Evolutionary conservation across 345 rosid genomes (phyloP).

Genomic region (Passiflora organensis): DNA sequence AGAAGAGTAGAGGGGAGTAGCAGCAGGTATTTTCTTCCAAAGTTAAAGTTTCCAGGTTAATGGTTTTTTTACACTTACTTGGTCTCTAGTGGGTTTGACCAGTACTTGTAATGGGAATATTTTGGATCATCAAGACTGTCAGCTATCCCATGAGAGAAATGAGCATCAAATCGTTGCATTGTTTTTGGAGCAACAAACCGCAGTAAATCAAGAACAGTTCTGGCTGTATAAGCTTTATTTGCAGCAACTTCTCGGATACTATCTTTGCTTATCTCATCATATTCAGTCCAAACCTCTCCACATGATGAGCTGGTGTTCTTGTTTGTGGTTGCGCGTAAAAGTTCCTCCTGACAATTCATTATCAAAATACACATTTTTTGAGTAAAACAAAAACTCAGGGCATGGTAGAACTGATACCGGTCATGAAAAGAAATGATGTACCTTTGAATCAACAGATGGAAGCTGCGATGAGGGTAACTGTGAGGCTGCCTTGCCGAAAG

Average conservation of each 20-base stretch:
- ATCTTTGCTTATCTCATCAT: slow-evolving; percentile 80
- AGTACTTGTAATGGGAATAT: slow-evolving; percentile 71
- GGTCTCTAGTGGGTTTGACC: slow-evolving; percentile 96
- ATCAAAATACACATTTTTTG: no score
- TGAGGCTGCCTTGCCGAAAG: slow-evolving; percentile 54
- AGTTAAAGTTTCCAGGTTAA: no score
- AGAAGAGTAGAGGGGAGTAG: no score
- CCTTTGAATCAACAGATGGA: slow-evolving; percentile 34
- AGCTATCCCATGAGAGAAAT: slow-evolving; percentile 90
- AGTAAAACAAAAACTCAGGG: no score
- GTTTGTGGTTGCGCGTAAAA: slow-evolving; percentile 7
- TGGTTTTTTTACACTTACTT: no score
- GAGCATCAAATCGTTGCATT: slow-evolving; percentile 85
- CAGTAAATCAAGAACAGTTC: slow-evolving; percentile 55
- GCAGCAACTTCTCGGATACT: slow-evolving; percentile 79
- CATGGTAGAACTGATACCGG: no score
- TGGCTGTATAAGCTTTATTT: slow-evolving; percentile 72
- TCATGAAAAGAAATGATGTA: slow-evolving; percentile 12
- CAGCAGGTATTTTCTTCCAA: no score
- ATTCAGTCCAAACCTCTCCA: slow-evolving; percentile 87
- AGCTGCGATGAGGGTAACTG: slow-evolving; percentile 43
- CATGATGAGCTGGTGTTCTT: slow-evolving; percentile 30
- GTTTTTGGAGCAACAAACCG: slow-evolving; percentile 85
- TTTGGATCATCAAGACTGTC: slow-evolving; percentile 86
- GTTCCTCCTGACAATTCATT: slow-evolving; percentile 23